These are phyloP conservation scores for Syzygium aromaticum DNA, from an alignment of 345 rosid species.

Conservation along the genomic window DNA sequence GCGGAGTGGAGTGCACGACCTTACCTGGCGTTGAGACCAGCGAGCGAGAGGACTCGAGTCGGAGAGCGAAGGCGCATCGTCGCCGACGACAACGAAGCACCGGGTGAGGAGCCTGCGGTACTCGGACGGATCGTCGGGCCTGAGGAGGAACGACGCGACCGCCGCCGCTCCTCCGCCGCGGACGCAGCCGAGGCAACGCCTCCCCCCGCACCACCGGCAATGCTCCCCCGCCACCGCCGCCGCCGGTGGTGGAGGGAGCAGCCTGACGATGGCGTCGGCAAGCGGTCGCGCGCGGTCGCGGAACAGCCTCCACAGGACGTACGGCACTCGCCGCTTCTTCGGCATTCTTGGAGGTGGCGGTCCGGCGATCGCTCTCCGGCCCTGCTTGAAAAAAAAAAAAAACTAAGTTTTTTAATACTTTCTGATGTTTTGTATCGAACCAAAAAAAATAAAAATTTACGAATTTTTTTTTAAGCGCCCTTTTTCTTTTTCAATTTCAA, in stretches of 20 bases:
- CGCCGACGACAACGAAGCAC: constrained; percentile 41
- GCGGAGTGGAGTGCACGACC: background rate
- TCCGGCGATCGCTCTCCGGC: background rate
- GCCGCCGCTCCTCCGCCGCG: constrained; percentile 13
- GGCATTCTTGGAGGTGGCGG: constrained; percentile 12
- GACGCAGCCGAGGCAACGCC: constrained; percentile 30
- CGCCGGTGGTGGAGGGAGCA: constrained; percentile 17
- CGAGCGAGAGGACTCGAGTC: constrained; percentile 15
- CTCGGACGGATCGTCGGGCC: constrained; percentile 40
- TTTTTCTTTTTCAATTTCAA: background rate
- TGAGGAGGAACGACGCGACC: constrained; percentile 30
- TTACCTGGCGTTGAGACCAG: constrained; percentile 57
- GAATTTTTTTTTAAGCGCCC: background rate
- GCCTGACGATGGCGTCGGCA: constrained; percentile 21
- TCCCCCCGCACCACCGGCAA: constrained; percentile 18
- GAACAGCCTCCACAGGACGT: constrained; percentile 46
- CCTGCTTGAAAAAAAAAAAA: background rate
- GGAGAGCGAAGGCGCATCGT: constrained; percentile 31
- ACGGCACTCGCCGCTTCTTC: constrained; percentile 40
- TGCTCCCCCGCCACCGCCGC: background rate
- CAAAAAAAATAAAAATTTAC: background rate
- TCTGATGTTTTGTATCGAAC: background rate
- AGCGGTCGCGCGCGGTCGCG: constrained; percentile 30
- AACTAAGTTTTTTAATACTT: background rate
- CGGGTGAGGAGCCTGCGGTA: constrained; percentile 46